Conservation (phyloP, 2,329 filamentous ascomycete genomes). For the Pezizomycotina sp. region DNA sequence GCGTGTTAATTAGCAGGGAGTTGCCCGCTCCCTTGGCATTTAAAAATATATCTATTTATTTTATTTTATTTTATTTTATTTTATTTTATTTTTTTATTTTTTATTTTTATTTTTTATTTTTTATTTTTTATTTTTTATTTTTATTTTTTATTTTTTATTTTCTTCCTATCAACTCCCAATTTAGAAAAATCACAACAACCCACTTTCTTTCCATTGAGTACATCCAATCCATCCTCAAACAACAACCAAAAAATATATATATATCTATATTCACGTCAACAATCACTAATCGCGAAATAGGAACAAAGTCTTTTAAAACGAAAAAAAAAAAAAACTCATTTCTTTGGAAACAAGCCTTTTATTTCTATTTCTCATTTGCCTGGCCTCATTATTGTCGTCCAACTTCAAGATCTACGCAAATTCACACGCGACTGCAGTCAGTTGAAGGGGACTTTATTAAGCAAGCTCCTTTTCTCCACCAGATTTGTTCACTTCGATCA, state of each 20-base stretch:
- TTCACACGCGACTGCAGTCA: too few relatives aligned
- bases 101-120: slow-evolving; percentile 1
- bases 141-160: slow-evolving; percentile 1
- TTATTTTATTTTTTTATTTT: slow-evolving; percentile 1
- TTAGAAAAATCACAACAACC: too few relatives aligned
- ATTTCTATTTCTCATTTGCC: too few relatives aligned
- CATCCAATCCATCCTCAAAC: not conserved
- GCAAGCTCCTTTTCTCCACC: too few relatives aligned
- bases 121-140: not conserved
- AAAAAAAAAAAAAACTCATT: not conserved
- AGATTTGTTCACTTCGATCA: too few relatives aligned
- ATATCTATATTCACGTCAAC: not conserved
- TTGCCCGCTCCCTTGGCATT: too few relatives aligned
- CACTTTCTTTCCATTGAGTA: slow-evolving; percentile 2
- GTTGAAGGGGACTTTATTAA: too few relatives aligned
- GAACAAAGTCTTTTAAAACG: slow-evolving; percentile 2
- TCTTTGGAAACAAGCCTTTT: slow-evolving; percentile 19
- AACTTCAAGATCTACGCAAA: too few relatives aligned
- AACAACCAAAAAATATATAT: not conserved
- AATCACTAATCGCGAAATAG: slow-evolving; percentile 2
- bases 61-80: slow-evolving; percentile 1
- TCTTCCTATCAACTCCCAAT: slow-evolving; percentile 2
- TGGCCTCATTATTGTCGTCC: too few relatives aligned
- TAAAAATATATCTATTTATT: too few relatives aligned
- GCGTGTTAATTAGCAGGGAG: too few relatives aligned